These are phyloP conservation scores for Colletotrichum sp. DNA, from an alignment of 2,329 filamentous ascomycete genomes.

Conservation along the genomic window DNA sequence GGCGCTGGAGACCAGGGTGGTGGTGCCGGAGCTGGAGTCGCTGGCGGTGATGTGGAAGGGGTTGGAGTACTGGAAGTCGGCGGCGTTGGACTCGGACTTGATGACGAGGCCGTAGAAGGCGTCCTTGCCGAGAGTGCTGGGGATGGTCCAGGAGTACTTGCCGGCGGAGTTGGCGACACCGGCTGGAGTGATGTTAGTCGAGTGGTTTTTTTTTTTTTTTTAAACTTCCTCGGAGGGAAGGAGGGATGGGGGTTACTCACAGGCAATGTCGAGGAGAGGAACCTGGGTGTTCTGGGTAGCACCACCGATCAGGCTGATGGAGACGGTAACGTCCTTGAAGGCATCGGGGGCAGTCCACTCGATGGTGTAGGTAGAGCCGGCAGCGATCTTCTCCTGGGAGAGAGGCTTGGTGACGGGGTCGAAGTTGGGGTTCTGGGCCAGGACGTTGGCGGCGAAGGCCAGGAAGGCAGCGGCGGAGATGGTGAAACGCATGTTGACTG, in stretches of 20 bases:
- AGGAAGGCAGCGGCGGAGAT: constrained; percentile 52
- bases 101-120: constrained; percentile 65
- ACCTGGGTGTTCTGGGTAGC: constrained; percentile 45
- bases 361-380: constrained; percentile 56
- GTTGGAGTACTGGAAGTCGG: constrained; percentile 66
- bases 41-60: constrained; percentile 59
- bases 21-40: constrained; percentile 26
- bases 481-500: constrained; percentile 60
- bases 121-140: constrained; percentile 45
- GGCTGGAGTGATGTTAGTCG: constrained; percentile 37
- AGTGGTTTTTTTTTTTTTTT: background rate
- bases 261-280: constrained; percentile 47
- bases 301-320: constrained; percentile 62
- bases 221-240: background rate
- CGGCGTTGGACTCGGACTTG: constrained; percentile 49
- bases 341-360: constrained; percentile 49
- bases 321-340: constrained; percentile 49
- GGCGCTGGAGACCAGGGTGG: constrained; percentile 27
- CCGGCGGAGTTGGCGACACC: constrained; percentile 50
- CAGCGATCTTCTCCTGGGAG: constrained; percentile 46
- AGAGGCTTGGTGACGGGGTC: constrained; percentile 56
- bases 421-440: constrained; percentile 63
- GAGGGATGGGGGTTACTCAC: constrained; percentile 45
- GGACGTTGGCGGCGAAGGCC: constrained; percentile 54
- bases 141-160: constrained; percentile 56